Percentiles rank a stretch among this genome's conserved stretches.
phyloP scores from a whole-genome alignment of 2,329 filamentous ascomycete genomes.

The Colletotrichum higginsianum region DNA sequence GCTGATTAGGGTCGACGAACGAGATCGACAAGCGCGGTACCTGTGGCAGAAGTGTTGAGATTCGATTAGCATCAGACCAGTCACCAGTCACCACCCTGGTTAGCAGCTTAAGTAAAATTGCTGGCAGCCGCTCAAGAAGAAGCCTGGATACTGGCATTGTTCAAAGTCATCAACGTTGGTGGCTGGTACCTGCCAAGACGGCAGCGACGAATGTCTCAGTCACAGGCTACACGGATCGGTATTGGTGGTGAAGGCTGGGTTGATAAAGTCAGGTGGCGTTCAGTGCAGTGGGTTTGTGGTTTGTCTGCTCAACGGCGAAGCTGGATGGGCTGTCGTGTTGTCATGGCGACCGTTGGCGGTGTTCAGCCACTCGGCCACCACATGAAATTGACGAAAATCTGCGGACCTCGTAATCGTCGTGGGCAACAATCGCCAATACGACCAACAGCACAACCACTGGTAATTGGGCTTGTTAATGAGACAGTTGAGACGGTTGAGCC shows the following conservation, averaged over 20 bases:
- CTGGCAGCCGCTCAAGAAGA: neutral
- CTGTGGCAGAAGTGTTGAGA: neutral
- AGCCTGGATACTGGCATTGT: neutral
- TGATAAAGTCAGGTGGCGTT: slow-evolving; percentile 4
- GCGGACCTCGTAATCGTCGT: neutral
- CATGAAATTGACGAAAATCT: neutral
- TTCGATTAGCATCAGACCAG: neutral
- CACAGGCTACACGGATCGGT: slow-evolving; percentile 1
- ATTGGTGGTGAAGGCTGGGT: neutral
- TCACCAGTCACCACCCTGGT: neutral
- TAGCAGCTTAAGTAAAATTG: neutral
- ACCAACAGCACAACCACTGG: neutral
- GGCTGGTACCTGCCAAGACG: slow-evolving; percentile 29
- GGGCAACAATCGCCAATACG: neutral
- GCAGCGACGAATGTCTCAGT: slow-evolving; percentile 28
- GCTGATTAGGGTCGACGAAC: neutral
- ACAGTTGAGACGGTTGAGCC: slow-evolving; percentile 4
- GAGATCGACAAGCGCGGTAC: slow-evolving; percentile 15
- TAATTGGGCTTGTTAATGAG: neutral
- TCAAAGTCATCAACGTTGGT: neutral
- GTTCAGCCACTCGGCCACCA: neutral
- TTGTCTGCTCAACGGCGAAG: slow-evolving; percentile 25
- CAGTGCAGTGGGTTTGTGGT: slow-evolving; percentile 15
- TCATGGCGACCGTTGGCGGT: slow-evolving; percentile 19
- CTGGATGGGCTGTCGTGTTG: slow-evolving; percentile 3